Base-by-base conservation (phyloP, 2,329 filamentous ascomycete species). In the Lasiodiplodia sp. region DNA sequence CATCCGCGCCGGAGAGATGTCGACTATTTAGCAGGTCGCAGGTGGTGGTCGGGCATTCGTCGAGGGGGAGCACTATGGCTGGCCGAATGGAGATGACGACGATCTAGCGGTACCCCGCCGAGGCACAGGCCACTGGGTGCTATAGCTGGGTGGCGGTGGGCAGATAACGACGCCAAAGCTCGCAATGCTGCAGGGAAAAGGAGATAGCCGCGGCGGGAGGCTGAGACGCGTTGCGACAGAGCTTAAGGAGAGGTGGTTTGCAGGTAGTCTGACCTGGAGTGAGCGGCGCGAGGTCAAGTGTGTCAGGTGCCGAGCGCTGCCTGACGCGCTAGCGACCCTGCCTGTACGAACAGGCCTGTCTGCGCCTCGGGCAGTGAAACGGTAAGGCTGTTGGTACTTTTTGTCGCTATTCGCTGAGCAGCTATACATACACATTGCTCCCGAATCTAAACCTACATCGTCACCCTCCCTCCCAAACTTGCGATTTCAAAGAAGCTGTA, bases 71-170 rank as follows among this genome's bases (percentile, higher is more conserved):
- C 51, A 55, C 51, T 31, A 38, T 56, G 63, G 14, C 51, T 49
- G 44, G 53, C 58, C 53, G 53, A 40, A 51, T 65, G 38, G 56
- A 68, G 66, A 23, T 49, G 68, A 67, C 55, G 67, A 64, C 67
- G 67, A 66, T 65, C 53, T 28, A 23, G 40, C 25, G 68, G 64
- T 69, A 67, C 63, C 68, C 63, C 68, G 68, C 63, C 55, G 64
- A n/a, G 38, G 68, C 38, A 55, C 63, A 67, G 53, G 57, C 66
- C 66, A 68, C 21, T 34, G 66, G 38, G 47, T 47, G 66, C 49
- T 68, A 58, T 62, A 68, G 66, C 56, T 53, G 65, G 18, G 57
- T 68, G 57, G 66, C 57, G 66, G 66, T 63, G 66, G 66, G 12
- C 57, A 52, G 65, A 67, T 67, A 60, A 67, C 53, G 65, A 49